Evolutionary conservation across 2,329 filamentous ascomycete genomes (phyloP), one percentile per base, ranked within the genome.

Genomic region (Aspergillus novofumigatus): DNA sequence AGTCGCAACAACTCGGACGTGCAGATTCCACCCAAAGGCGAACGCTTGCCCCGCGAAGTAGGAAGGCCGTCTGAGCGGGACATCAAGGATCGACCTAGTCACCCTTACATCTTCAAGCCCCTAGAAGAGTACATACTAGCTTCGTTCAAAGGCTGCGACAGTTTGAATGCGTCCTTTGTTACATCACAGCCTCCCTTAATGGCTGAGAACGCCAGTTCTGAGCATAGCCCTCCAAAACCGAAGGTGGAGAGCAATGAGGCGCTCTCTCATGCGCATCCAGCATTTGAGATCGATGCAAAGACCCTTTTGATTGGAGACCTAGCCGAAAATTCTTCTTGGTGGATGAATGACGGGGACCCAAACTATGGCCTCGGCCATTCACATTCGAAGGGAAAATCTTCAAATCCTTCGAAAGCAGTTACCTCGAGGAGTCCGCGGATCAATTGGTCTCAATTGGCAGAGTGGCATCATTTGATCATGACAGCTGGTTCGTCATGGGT

Each of bases 261-360:
- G 57, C 58, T 68, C 55, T 61, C 65, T 47, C 53, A 62, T 26
- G 60, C 61, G 9, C 77, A 75, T 57, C 75, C 76, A 26, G 72
- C 86, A 3, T 81, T 81, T 38, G 86, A 90, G 51, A 74, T 92
- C 21, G 90, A 94, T 69, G 84, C 88, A 1, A 94, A 92, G 67
- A 82, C 89, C 4, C 76, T 93, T 21, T 77, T 92, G 6, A 72
- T 92, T 2, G 90, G 89, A 2, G 85, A 92, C 65, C 81, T 92
- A 62, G 88, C 87, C 1, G 90, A 94, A 69, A 94, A 94, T 67
- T 90, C 89, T 2, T 84, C 83, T 7, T 93, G 89, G 90, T 93
- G 90, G 89, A 86, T 87, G 49, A 89, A 87, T 1, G 81, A 81
- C 51, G 78, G 82, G 66, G 65, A 67, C 63, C 60, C 74, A 69